Evolutionary conservation across 148 eudicot genomes (phyloP).

Genomic region (Rhododendron williamsianum): DNA sequence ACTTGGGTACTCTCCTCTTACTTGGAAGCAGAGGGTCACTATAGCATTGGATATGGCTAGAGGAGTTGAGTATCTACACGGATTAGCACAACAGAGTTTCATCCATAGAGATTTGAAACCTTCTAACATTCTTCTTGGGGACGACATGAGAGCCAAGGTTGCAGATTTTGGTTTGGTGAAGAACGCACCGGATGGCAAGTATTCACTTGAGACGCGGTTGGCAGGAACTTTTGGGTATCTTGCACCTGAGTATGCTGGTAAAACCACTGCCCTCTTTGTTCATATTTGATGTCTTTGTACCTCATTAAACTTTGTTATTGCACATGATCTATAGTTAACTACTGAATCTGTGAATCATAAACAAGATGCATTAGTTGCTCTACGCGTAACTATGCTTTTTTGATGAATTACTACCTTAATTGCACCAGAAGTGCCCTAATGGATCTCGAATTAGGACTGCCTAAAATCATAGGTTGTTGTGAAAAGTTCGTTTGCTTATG

Average conservation of each 20-base stretch:
- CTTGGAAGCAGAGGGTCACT: slow-evolving; percentile 36
- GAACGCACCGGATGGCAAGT: slow-evolving; percentile 34
- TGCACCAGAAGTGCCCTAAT: neutral
- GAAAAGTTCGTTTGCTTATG: neutral
- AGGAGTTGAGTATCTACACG: slow-evolving; percentile 37
- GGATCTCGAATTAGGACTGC: neutral
- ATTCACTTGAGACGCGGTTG: slow-evolving; percentile 37
- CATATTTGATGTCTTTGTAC: neutral
- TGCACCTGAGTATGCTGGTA: slow-evolving; percentile 43
- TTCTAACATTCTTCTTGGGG: slow-evolving; percentile 32
- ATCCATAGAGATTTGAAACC: slow-evolving; percentile 42
- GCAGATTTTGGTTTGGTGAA: slow-evolving; percentile 41
- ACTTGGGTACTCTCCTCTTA: slow-evolving; percentile 26
- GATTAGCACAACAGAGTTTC: slow-evolving; percentile 42
- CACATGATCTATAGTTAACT: neutral
- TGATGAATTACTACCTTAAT: neutral
- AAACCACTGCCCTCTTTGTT: neutral
- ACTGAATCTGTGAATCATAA: neutral
- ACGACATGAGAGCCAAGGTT: slow-evolving; percentile 42
- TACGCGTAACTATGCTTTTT: neutral
- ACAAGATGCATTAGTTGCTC: neutral
- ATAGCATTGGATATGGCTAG: slow-evolving; percentile 40
- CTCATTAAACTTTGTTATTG: neutral
- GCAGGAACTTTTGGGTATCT: slow-evolving; percentile 43
- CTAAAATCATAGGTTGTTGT: neutral